Evolutionary conservation across 176 grass and related monocot genomes (phyloP).

Genomic region (Panicum miliaceum): DNA sequence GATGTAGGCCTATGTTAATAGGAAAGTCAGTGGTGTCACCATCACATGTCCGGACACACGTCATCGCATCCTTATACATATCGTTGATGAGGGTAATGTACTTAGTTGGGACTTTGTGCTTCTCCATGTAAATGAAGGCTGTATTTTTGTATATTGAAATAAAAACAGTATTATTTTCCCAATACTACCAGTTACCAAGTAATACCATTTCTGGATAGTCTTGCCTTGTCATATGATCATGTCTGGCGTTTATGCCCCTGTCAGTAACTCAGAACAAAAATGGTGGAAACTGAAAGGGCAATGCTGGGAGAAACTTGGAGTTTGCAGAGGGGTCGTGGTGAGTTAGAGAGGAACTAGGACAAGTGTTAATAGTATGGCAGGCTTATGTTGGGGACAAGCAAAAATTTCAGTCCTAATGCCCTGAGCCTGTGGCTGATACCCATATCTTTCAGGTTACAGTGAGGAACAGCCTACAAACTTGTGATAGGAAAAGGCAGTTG

Average conservation of each 20-base stretch:
- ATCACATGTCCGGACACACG: too few relatives aligned
- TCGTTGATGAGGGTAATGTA: too few relatives aligned
- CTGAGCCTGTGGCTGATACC: constrained; percentile 11
- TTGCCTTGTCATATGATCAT: background rate
- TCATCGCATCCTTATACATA: too few relatives aligned
- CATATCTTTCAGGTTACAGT: constrained; percentile 22
- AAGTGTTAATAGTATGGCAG: background rate
- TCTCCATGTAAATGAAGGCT: background rate
- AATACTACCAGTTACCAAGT: constrained; percentile 19
- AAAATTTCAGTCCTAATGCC: constrained; percentile 21
- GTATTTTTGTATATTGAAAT: constrained; percentile 13
- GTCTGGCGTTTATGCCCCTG: background rate
- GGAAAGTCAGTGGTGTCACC: too few relatives aligned
- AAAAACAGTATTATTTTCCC: constrained; percentile 3
- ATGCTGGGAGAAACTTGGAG: constrained; percentile 10
- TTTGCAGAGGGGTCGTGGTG: background rate
- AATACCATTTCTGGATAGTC: constrained; percentile 1
- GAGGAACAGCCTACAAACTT: constrained; percentile 3
- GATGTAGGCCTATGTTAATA: too few relatives aligned
- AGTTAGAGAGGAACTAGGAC: constrained; percentile 2
- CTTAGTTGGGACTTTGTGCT: too few relatives aligned
- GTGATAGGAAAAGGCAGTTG: constrained; percentile 22
- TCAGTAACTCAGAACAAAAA: background rate
- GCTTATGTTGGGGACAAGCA: background rate
- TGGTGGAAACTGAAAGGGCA: background rate